Base-by-base conservation (phyloP, 306 rosid species). In the Quillaja saponaria region DNA sequence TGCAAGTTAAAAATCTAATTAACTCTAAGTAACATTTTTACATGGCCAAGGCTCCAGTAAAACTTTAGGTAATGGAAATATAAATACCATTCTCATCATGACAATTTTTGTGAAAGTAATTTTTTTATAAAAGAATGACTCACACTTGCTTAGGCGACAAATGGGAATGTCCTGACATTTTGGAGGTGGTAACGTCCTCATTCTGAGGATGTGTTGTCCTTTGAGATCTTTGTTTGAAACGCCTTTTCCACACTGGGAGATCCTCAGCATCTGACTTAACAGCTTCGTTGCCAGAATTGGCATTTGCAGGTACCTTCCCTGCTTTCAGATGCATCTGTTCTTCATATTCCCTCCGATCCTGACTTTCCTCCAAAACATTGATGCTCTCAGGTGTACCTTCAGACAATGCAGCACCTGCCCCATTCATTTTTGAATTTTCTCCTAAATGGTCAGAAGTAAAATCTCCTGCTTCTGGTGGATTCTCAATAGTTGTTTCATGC, bases 401-500 rank as follows among this genome's bases (percentile, higher is more conserved):
- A 7, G 33, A 41, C 10, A 55, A 33, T 66, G 44, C 17, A 9
- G 15, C 13, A 41, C 55, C 52, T 10, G 17, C 64, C 39, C 46
- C 47, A 17, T 14, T 33, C 10, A 50, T 16, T 2, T 57, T 4
- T 25, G 2, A 1, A 60, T 28, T 61, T 41, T 64, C 64, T n/a
- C 17, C 17, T 13, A 34, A 14, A 3, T 61, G 12, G 34, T 38
- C 33, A 61, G 46, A 11, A 19, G 34, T 33, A 53, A 33, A 34
- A 42, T 10, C 20, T 50, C 63, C 50, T 21, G 34, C 48, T 37
- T 34, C 65, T 48, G 7, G 56, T 12, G 42, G 47, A 8, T 63
- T 72, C 38, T 44, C 61, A n/a, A 37, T 66, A 51, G 12, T 45
- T 31, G 20, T 46, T 48, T 42, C 58, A 35, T 61, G 13, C 57